Evolutionary conservation across 129 eudicot genomes (phyloP).

Genomic region (Glebionis coronaria): DNA sequence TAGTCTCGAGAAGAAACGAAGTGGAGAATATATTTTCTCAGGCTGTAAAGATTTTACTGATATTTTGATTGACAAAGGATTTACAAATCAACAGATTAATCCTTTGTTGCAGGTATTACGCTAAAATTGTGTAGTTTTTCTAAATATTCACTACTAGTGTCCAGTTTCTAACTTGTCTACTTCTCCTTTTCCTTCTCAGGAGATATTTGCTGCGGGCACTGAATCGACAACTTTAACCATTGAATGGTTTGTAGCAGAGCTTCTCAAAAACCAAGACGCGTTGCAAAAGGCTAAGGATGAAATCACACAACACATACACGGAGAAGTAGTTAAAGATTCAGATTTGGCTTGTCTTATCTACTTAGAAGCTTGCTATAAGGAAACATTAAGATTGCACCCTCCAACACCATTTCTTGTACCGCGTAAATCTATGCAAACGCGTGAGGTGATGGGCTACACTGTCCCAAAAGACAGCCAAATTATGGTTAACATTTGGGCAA

Average conservation of each 20-base stretch:
- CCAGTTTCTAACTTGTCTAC: background rate
- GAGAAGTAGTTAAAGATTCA: constrained; percentile 29
- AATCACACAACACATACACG: constrained; percentile 6
- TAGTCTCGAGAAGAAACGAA: constrained; percentile 21
- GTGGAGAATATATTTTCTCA: background rate
- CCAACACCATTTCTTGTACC: constrained; percentile 40
- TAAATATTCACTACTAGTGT: no score
- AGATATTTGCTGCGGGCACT: constrained; percentile 32
- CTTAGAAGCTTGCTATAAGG: constrained; percentile 37
- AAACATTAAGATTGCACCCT: constrained; percentile 46
- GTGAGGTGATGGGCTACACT: constrained; percentile 34
- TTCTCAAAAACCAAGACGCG: constrained; percentile 26
- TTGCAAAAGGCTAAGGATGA: constrained; percentile 31
- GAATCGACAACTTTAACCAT: constrained; percentile 26
- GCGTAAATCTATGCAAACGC: constrained; percentile 21
- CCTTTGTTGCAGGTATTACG: constrained; percentile 27
- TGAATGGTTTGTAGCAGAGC: constrained; percentile 39
- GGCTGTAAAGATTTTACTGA: constrained; percentile 22
- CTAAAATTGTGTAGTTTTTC: no score
- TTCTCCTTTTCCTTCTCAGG: constrained; percentile 21
- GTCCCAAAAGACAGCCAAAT: constrained; percentile 34
- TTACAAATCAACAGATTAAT: constrained; percentile 28
- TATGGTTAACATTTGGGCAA: constrained; percentile 43
- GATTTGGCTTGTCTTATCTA: constrained; percentile 27
- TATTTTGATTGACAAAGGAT: constrained; percentile 30